These are phyloP conservation scores for Eragrostis nindensis DNA, from an alignment of 176 grass and related monocot genomes.

Conservation along the genomic window DNA sequence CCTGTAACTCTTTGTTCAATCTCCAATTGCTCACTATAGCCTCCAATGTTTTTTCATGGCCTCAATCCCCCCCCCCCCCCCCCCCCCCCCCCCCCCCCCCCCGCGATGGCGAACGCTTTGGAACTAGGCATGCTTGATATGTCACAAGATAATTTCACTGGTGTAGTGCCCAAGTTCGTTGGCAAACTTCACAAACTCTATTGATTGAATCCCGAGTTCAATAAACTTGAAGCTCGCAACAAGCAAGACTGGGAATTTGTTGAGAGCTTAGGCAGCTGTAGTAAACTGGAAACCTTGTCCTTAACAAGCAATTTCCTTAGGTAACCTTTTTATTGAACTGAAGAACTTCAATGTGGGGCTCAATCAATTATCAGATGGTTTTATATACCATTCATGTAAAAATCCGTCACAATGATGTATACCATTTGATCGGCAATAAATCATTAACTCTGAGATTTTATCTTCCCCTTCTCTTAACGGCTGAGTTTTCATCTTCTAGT, in stretches of 20 bases:
- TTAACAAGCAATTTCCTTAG: not conserved
- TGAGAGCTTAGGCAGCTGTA: not conserved
- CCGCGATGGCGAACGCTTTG: not conserved
- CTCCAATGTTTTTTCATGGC: not conserved
- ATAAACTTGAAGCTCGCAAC: not conserved
- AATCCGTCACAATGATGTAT: too few species aligned
- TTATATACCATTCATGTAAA: too few species aligned
- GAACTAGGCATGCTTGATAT: rapidly evolving
- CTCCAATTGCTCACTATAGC: not conserved
- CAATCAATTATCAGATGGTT: not conserved
- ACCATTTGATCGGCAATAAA: too few species aligned
- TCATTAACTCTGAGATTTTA: too few species aligned
- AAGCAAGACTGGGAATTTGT: not conserved
- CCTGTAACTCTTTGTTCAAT: not conserved
- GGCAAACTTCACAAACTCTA: not conserved
- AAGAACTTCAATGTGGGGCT: rapidly evolving
- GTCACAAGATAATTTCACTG: not conserved
- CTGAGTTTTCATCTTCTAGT: too few species aligned
- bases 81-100: too few species aligned
- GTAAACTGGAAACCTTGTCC: not conserved
- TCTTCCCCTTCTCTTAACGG: too few species aligned
- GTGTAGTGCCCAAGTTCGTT: not conserved
- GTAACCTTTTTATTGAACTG: not conserved
- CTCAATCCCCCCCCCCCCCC: not conserved
- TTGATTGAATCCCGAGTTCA: not conserved